Evolutionary conservation across 2,329 filamentous ascomycete species (phyloP), one percentile per base, ranked within the genome.

Genomic region (Hypoxylon sp.): DNA sequence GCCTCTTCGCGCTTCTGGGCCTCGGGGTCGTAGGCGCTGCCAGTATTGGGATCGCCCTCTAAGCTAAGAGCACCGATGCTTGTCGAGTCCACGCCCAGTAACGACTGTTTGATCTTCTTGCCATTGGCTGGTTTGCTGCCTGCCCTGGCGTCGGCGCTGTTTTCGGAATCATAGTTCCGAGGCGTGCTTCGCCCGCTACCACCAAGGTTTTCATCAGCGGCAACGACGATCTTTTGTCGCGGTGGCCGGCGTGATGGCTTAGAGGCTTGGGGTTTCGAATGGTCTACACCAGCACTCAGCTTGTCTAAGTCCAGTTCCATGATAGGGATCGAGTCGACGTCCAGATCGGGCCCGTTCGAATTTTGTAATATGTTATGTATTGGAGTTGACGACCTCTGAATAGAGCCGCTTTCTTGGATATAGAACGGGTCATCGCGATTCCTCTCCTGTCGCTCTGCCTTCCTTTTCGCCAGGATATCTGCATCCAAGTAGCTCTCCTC

Each of bases 351-450:
- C 2, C 86, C 87, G 66, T 93, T 92, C 49, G 84, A 84, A 50
- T 79, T 84, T 51, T 84, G 80, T 2, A 89, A 75, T 49, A 94
- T 90, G 59, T 84, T 89, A 65, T 93, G 89, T 38, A 94, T 86
- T 0, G 90, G 90, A 1, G 89, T 93, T 0, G 88, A 87, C 4
- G 81, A 81, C 23, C 84, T 83, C 3, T 83, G 84, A 0, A 74
- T 75, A 17, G 76, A 77, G 26, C 73, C 73, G 5, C 74, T 72
- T 16, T 78, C 78, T 25, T 73, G 75, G 65, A 99, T 97, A 67
- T 99, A 99, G 70, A 96, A 99, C 0, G 94, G 94, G 64, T 99
- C 94, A 66, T 97, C 93, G 61, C 83, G 89, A 69, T 96, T 90
- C 48, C 91, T 83, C 67, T 96, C 91, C 48, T 81, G 75, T 7